A percentile compares a stretch with the other conserved stretches of the same genome.
Conservation (phyloP, 768 basidiomycete species). For the Leucocoprinus leucothites region DNA sequence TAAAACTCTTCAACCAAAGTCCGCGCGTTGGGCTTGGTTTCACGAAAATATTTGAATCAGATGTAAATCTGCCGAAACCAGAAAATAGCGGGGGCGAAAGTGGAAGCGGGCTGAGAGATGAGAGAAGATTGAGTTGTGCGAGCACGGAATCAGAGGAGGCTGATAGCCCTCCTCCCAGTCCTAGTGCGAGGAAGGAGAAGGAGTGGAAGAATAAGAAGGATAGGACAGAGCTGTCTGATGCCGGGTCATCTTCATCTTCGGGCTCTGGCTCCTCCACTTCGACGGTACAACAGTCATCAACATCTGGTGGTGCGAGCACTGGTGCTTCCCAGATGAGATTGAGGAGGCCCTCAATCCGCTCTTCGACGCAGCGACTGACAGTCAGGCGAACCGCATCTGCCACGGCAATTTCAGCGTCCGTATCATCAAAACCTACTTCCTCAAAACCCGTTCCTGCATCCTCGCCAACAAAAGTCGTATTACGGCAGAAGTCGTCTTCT, state of each 20-base stretch:
- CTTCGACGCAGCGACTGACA: conserved; percentile 32
- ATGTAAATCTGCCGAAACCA: conserved; percentile 31
- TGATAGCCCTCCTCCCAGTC: conserved; percentile 41
- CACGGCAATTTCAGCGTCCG: conserved; percentile 15
- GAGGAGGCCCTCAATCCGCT: conserved; percentile 40
- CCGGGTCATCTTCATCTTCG: conserved; percentile 14
- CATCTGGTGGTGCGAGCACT: not conserved
- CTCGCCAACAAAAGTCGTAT: conserved; percentile 17
- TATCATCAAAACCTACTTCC: conserved; percentile 8
- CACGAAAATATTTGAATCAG: conserved; percentile 73
- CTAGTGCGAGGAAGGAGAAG: conserved; percentile 44
- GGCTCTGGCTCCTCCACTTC: conserved; percentile 5
- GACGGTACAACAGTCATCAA: conserved; percentile 3
- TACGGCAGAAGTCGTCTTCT: not conserved
- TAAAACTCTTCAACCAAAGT: conserved; percentile 62
- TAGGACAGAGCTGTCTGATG: conserved; percentile 8
- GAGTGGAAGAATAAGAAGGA: conserved; percentile 25
- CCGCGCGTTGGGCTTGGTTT: conserved; percentile 75
- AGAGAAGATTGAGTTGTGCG: conserved; percentile 19
- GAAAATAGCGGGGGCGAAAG: conserved; percentile 5
- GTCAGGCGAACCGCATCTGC: conserved; percentile 12
- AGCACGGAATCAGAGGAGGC: conserved; percentile 26
- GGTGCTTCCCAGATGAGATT: conserved; percentile 2
- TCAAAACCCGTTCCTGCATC: conserved; percentile 14
- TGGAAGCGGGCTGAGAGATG: not conserved